These are phyloP conservation scores for Colletotrichum sp. DNA, from an alignment of 2,329 filamentous ascomycete species.

Conservation along the genomic window DNA sequence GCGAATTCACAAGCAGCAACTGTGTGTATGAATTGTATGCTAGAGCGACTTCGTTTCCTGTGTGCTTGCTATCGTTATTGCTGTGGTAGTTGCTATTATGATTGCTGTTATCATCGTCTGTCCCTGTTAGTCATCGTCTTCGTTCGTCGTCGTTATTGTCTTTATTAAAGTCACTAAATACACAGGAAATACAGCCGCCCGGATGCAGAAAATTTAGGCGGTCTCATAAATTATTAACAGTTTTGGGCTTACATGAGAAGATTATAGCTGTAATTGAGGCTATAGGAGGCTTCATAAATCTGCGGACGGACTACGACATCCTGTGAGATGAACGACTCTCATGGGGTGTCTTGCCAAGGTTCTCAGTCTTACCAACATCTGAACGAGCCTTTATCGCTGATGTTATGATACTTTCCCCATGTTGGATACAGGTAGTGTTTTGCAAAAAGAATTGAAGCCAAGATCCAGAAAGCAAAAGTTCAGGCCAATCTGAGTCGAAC, in stretches of 20 bases:
- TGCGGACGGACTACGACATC: neutral
- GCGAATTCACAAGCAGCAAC: neutral
- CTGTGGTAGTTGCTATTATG: too few relatives aligned
- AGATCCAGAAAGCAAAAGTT: neutral
- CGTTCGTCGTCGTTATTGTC: too few relatives aligned
- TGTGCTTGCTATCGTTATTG: too few relatives aligned
- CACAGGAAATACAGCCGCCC: too few relatives aligned
- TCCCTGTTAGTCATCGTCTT: too few relatives aligned
- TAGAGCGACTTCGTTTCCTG: neutral
- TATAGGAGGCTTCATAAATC: accelerated
- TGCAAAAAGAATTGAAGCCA: neutral
- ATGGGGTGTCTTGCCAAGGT: neutral
- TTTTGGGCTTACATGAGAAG: neutral
- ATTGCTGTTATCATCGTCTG: too few relatives aligned
- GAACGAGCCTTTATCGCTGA: neutral
- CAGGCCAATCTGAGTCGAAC: neutral
- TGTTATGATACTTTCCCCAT: neutral
- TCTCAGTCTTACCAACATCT: neutral
- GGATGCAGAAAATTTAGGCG: neutral
- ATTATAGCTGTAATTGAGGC: neutral
- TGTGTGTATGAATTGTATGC: neutral
- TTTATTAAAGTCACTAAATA: too few relatives aligned
- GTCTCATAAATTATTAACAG: too few relatives aligned
- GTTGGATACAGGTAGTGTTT: neutral
- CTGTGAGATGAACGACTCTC: neutral